These are phyloP conservation scores for Ammopiptanthus mongolicus DNA, from an alignment of 306 rosid species.

Conservation along the genomic window DNA sequence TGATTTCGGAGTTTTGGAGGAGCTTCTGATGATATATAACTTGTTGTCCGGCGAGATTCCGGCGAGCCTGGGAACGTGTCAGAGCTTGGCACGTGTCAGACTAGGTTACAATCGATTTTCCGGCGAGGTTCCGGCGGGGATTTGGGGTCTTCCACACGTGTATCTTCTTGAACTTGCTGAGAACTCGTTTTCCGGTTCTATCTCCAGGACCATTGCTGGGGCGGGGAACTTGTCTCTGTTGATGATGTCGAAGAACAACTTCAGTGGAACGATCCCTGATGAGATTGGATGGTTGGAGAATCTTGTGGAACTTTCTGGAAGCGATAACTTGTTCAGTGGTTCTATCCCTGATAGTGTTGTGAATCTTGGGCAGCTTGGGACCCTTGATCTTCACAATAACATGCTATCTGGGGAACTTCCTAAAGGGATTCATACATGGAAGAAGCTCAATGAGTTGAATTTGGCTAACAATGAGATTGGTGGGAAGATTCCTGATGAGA, in stretches of 20 bases:
- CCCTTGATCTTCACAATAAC: constrained; percentile 67
- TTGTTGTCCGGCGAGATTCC: constrained; percentile 71
- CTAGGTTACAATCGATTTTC: constrained; percentile 51
- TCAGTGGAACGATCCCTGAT: constrained; percentile 63
- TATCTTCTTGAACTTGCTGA: constrained; percentile 60
- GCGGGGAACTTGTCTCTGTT: constrained; percentile 57
- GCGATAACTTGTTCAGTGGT: constrained; percentile 50
- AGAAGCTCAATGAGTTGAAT: constrained; percentile 74
- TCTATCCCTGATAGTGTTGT: constrained; percentile 50
- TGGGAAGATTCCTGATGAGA: constrained; percentile 65
- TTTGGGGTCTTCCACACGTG: constrained; percentile 82
- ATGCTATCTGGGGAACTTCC: constrained; percentile 66
- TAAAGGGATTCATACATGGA: constrained; percentile 37
- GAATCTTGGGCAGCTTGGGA: constrained; percentile 59
- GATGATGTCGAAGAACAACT: constrained; percentile 56
- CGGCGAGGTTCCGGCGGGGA: constrained; percentile 75
- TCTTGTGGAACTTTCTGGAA: constrained; percentile 52
- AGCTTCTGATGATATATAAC: constrained; percentile 59
- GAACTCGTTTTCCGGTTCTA: constrained; percentile 60
- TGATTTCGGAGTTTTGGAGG: constrained; percentile 50
- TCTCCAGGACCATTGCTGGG: constrained; percentile 62
- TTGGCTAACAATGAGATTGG: constrained; percentile 54
- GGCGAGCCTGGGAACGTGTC: constrained; percentile 60
- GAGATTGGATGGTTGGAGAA: constrained; percentile 72
- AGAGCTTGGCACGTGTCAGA: constrained; percentile 55